Conservation (phyloP, 768 basidiomycete species). For the Suillus subalutaceus region DNA sequence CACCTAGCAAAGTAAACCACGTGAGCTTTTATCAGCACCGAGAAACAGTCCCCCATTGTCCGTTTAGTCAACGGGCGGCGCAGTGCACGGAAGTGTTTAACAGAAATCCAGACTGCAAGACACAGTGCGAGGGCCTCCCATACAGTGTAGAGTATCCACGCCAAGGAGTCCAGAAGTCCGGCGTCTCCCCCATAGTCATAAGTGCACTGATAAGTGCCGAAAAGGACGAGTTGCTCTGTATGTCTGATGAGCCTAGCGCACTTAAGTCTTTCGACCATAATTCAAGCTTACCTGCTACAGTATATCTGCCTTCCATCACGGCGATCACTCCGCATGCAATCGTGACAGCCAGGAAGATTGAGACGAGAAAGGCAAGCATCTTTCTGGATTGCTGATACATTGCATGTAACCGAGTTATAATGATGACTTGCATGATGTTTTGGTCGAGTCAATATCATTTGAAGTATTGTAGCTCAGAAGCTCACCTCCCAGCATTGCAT, state of each 20-base stretch:
- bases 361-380: slow-evolving; percentile 1
- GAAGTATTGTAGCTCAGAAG: no score
- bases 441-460: background rate
- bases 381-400: slow-evolving; percentile 4
- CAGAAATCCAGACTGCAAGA: slow-evolving; percentile 4
- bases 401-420: background rate
- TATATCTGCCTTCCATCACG: background rate
- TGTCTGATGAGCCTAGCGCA: background rate
- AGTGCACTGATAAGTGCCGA: background rate
- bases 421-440: background rate
- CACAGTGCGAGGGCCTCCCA: slow-evolving; percentile 2
- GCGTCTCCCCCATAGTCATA: background rate
- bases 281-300: background rate
- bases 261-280: background rate
- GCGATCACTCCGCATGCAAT: background rate
- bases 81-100: slow-evolving; percentile 2
- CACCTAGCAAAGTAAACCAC: background rate
- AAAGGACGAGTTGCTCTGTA: background rate
- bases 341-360: background rate
- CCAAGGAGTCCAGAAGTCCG: background rate
- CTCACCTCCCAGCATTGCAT: slow-evolving; percentile 7
- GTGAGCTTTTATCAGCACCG: slow-evolving; percentile 1
- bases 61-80: background rate
- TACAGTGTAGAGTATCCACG: background rate
- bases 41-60: background rate